Conservation (phyloP, 2,329 filamentous ascomycete species). For the Ascochyta viciae-villosae region DNA sequence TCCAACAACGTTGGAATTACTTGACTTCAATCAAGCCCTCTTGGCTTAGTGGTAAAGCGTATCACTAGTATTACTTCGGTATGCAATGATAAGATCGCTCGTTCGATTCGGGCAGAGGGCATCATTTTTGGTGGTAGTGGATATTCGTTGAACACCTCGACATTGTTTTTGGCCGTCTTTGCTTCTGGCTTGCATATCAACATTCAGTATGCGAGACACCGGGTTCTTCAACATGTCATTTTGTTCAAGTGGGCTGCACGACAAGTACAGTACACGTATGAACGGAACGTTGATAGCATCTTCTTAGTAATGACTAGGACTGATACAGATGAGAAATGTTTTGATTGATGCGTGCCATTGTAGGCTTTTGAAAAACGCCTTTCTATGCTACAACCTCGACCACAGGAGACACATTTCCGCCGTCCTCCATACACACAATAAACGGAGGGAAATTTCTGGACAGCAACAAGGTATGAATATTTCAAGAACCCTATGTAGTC, state of each 20-base stretch:
- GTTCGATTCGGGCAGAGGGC: slow-evolving; percentile 35
- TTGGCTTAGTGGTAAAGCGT: slow-evolving; percentile 43
- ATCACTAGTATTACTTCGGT: slow-evolving; percentile 35
- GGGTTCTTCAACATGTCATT: no score
- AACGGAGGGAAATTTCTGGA: not conserved
- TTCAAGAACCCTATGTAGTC: slow-evolving; percentile 7
- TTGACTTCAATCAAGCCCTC: slow-evolving; percentile 22
- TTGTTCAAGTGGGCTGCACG: no score
- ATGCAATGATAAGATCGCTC: slow-evolving; percentile 39
- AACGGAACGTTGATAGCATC: no score
- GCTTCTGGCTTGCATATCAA: no score
- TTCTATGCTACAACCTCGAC: not conserved
- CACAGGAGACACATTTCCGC: no score
- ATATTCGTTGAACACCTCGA: no score
- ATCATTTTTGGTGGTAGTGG: not conserved
- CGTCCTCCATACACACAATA: not conserved
- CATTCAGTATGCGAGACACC: no score
- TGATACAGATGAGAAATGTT: not conserved
- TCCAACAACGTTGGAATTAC: slow-evolving; percentile 4
- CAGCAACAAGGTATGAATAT: not conserved
- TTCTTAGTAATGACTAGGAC: no score
- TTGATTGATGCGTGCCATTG: not conserved
- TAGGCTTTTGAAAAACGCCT: not conserved
- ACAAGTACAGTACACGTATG: no score
- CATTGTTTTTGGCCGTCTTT: no score